Base-by-base conservation (phyloP, 2,329 filamentous ascomycete species). In the Aureobasidium leucospermi region DNA sequence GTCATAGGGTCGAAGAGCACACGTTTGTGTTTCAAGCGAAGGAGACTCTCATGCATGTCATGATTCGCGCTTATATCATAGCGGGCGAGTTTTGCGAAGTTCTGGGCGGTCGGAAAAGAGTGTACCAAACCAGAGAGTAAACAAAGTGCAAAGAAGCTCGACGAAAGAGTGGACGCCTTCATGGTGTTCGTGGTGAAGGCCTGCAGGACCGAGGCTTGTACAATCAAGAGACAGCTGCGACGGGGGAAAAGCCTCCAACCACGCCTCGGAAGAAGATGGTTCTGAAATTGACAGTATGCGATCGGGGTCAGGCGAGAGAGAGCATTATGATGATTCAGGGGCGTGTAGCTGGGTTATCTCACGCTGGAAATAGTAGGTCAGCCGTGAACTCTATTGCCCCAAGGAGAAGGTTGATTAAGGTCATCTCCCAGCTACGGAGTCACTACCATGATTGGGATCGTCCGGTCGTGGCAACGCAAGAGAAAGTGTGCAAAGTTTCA, bases 121-220 rank as follows among this genome's bases (percentile, higher is more conserved):
- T 56, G 39, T 38, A 56, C 52, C 5, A 56, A 29, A 16, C 16
- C 6, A 29, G 41, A 56, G 11, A 56, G 41, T 4, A 56, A 16
- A 38, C 41, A 36, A 5, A 56, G 29, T 29, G 41, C 31, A 9
- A 7, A 46, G n/a, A 41, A 56, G n/a, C 29, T 41, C 3, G 46
- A 4, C n/a, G 52, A 46, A 56, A 56, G 52, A 56, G 46, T 38
- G 52, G 52, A 56, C 52, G 28, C 52, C 32, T 56, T 56, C 52
- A 56, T 56, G 52, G 6, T 15, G 41, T 56, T 56, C 52, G 46
- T 56, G 52, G 6, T 15, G 41, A 36, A 56, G 16, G 41, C 52
- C 38, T 6, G 52, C 41, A 56, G 19, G 39, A 29, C 32, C 5
- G 3, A 11, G 13, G 16, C 16, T 46, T 34, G 13, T 36, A 31